phyloP scores from a whole-genome alignment of 306 rosid species.

The Prunus mongolica region DNA sequence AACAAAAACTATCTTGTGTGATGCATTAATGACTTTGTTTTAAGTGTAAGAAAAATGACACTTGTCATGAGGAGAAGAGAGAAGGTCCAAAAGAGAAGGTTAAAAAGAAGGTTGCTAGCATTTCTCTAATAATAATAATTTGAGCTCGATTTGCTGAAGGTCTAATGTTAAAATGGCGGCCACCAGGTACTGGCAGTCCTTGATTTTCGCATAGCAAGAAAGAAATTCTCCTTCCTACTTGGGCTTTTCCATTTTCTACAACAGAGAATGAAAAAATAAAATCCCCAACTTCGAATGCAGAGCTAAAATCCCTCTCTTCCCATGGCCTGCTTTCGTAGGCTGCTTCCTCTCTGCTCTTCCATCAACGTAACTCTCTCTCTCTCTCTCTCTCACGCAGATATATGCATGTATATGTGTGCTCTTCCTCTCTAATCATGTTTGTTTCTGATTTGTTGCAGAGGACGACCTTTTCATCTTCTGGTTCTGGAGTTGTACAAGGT shows the following conservation, averaged over 20 bases:
- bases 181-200: background rate
- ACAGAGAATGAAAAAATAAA: background rate
- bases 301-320: constrained; percentile 11
- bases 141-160: background rate
- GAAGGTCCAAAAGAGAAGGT: no score
- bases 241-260: background rate
- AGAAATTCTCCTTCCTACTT: background rate
- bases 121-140: no score
- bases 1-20: no score
- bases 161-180: background rate
- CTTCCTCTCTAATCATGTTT: background rate
- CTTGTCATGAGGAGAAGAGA: no score
- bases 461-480: constrained; percentile 25
- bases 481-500: constrained; percentile 42
- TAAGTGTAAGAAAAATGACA: no score
- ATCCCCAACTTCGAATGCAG: constrained; percentile 16
- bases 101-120: no score
- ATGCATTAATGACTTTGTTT: no score
- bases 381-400: background rate
- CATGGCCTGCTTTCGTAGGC: constrained; percentile 62
- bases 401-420: background rate
- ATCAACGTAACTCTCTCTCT: constrained; percentile 26
- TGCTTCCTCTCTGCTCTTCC: constrained; percentile 32
- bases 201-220: background rate
- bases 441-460: constrained; percentile 29